Base-by-base conservation (phyloP, 1,284 basidiomycete species). In the Apiotrichum gamsii region DNA sequence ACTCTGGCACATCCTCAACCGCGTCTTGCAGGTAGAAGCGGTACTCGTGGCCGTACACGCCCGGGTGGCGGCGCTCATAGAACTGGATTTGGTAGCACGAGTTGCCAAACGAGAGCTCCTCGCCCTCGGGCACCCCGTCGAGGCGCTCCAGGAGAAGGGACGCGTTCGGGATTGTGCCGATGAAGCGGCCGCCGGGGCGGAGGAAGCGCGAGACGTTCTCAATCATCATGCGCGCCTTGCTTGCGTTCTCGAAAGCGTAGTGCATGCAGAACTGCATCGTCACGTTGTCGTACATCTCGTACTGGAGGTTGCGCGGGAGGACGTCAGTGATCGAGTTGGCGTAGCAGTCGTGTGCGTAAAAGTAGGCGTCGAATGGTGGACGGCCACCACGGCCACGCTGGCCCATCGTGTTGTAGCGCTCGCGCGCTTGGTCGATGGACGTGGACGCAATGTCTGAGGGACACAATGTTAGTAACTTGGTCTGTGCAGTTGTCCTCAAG, bases 251-350 rank as follows among this genome's bases (percentile, higher is more conserved):
- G 70, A 97, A 98, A 8, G 94, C 95, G 65, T 99, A 98, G 71
- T 99, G 95, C 89, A 98, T 95, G 73, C 94, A 98, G 71, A 99
- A 99, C 68, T 99, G 95, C 85, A 97, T 86, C 2, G 89, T 87
- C 18, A 98, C 90, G 41, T 89, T 89, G 68, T 97, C 93, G 66
- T 96, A 96, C 57, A 67, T 50, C 15, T 72, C 56, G 14, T 76
- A 72, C 20, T 60, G 5, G 77, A 79, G 74, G 14, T 79, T 74
- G 0, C 78, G 76, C 0, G 85, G 76, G n/a, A 96, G 78, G 15
- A 78, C 82, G 38, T 81, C 79, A 9, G 78, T 76, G 34, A 98
- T 76, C 2, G 84, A 75, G 54, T 84, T 77, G 11, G 78, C 77
- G 67, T 88, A 98, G 70, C 93, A 97, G 72, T 99, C 95, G 37